phyloP scores from a whole-genome alignment of 163 green algal genomes.

The Scenedesmus sp. region DNA sequence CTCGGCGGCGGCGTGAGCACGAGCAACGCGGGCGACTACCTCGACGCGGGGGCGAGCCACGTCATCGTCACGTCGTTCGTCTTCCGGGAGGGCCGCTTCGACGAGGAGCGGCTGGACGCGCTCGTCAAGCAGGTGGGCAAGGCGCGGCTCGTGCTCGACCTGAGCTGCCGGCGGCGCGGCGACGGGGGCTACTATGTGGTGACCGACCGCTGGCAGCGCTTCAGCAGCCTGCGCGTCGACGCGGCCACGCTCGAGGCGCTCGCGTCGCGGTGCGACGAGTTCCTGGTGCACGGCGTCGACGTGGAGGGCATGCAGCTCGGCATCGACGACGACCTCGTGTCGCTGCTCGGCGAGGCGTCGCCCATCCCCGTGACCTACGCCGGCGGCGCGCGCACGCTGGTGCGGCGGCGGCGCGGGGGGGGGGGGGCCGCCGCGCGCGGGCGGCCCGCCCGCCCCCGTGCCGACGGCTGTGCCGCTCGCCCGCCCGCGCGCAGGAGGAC shows the following conservation, averaged over 20 bases:
- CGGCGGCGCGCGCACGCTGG: slow-evolving; percentile 90
- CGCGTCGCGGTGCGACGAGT: slow-evolving; percentile 88
- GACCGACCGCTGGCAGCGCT: slow-evolving; percentile 75
- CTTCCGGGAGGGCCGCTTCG: slow-evolving; percentile 88
- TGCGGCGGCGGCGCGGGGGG: slow-evolving; percentile 46
- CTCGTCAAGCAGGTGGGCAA: slow-evolving; percentile 86
- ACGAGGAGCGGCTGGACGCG: slow-evolving; percentile 79
- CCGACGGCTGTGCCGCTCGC: too few relatives aligned
- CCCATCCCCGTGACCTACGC: slow-evolving; percentile 98
- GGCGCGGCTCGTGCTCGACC: slow-evolving; percentile 93
- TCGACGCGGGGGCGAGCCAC: slow-evolving; percentile 94
- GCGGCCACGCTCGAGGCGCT: slow-evolving; percentile 69
- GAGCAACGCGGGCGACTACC: slow-evolving; percentile 83
- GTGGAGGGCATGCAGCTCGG: slow-evolving; percentile 94
- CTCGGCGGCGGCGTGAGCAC: slow-evolving; percentile 92
- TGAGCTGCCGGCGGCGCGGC: slow-evolving; percentile 91
- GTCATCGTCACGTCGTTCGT: slow-evolving; percentile 98
- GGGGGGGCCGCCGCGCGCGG: too few relatives aligned
- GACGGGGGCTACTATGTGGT: slow-evolving; percentile 93
- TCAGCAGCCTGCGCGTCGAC: slow-evolving; percentile 53
- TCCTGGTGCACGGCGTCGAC: slow-evolving; percentile 98
- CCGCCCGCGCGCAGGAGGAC: slow-evolving; percentile 81
- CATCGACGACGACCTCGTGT: slow-evolving; percentile 95
- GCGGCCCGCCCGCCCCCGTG: too few relatives aligned
- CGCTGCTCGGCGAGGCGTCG: slow-evolving; percentile 73